These are phyloP conservation scores for Lipomyces chichibuensis DNA, from an alignment of 805 yeast species.

Conservation along the genomic window DNA sequence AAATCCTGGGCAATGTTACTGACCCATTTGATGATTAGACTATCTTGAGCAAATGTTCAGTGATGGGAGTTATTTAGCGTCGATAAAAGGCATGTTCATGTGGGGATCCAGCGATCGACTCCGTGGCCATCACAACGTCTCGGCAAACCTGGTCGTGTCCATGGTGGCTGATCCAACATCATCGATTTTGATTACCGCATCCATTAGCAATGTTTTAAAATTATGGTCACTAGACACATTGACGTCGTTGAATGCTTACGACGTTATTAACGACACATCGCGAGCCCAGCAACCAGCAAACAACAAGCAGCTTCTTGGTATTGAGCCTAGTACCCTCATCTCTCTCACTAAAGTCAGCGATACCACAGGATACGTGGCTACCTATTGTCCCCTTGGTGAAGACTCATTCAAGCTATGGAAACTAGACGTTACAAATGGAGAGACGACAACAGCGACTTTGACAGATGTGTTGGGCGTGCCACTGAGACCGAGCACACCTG, in stretches of 20 bases:
- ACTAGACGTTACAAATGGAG: constrained; percentile 36
- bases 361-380: constrained; percentile 40
- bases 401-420: constrained; percentile 52
- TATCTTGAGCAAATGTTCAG: constrained; percentile 50
- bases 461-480: constrained; percentile 41
- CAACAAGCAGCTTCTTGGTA: constrained; percentile 41
- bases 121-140: constrained; percentile 51
- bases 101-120: constrained; percentile 45
- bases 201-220: constrained; percentile 58
- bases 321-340: constrained; percentile 43
- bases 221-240: constrained; percentile 59
- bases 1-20: constrained; percentile 38
- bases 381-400: constrained; percentile 51
- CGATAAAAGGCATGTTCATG: constrained; percentile 42
- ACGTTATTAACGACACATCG: constrained; percentile 19
- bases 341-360: constrained; percentile 30
- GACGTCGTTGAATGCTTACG: constrained; percentile 40
- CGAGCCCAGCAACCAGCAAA: constrained; percentile 10
- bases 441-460: constrained; percentile 37
- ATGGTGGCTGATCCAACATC: constrained; percentile 41
- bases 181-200: constrained; percentile 51
- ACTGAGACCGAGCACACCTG: constrained; percentile 44
- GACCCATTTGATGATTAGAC: constrained; percentile 8
- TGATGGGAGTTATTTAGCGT: constrained; percentile 52
- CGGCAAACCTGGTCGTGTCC: constrained; percentile 46